Base-by-base conservation (phyloP, 164 flowering plant genomes). In the Santalum album region DNA sequence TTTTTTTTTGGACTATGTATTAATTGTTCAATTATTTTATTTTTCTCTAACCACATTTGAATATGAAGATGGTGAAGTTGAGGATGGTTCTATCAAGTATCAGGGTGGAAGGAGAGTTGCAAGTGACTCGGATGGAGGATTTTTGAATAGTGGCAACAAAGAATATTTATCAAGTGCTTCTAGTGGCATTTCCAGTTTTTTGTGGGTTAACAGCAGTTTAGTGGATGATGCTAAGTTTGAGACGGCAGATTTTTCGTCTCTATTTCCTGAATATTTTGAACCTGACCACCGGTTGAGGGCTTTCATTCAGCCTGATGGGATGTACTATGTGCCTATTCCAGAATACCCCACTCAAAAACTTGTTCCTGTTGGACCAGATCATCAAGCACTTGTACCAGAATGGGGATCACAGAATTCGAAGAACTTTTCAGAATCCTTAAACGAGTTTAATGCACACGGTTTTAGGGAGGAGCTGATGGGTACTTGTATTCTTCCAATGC, bases 401-500 rank as follows among this genome's bases (percentile, higher is more conserved):
- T 81, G 72, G 71, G 56, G 55, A 4, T 34, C 18, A 12, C 45
- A 45, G 43, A 32, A 24, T 44, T n/a, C 23, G 45, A 56, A n/a
- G 39, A 42, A 58, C 26, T 21, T 35, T 29, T 38, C 38, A 19
- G 34, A 60, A 22, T 39, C 57, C 34, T 47, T 42, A 26, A 62
- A 59, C 7, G 20, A 49, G 53, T 15, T 67, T 53, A n/a, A n/a
- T n/a, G n/a, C n/a, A n/a, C n/a, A n/a, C n/a, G n/a, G n/a, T n/a
- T n/a, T n/a, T n/a, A n/a, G n/a, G n/a, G n/a, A n/a, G n/a, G n/a
- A n/a, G n/a, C n/a, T n/a, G n/a, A 50, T 69, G 70, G 91, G 87
- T 11, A 78, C 69, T 19, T 77, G 84, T 63, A 38, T 84, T 7
- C 61, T 81, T 62, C 76, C 89, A 25, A 62, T 78, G 79, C 79